Evolutionary conservation across 2,329 filamentous ascomycete species (phyloP).

Genomic region (Fusarium ambrosium): DNA sequence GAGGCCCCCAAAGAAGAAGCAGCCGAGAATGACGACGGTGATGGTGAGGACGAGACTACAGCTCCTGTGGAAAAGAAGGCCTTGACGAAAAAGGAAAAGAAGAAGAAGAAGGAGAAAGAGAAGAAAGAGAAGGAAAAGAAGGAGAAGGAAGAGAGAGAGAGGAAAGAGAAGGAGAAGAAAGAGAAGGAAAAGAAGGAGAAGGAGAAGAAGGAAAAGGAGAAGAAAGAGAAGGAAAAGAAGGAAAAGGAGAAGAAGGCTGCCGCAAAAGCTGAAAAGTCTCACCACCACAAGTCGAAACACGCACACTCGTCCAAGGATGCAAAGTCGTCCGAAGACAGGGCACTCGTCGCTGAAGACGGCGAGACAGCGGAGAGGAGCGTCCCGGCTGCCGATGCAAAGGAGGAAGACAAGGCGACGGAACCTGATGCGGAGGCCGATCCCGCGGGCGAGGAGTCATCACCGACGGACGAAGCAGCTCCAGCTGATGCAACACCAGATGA

Average conservation of each 20-base stretch:
- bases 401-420: slow-evolving; percentile 18
- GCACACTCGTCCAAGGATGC: slow-evolving; percentile 30
- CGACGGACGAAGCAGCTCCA: background rate
- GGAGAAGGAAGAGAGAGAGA: slow-evolving; percentile 60
- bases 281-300: slow-evolving; percentile 40
- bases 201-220: slow-evolving; percentile 35
- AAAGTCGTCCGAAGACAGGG: slow-evolving; percentile 14
- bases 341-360: background rate
- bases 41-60: slow-evolving; percentile 28
- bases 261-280: slow-evolving; percentile 36
- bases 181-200: slow-evolving; percentile 39
- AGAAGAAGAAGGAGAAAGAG: slow-evolving; percentile 34
- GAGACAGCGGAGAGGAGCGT: slow-evolving; percentile 14
- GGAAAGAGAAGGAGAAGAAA: slow-evolving; percentile 38
- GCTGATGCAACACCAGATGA: background rate
- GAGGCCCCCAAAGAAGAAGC: background rate
- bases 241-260: slow-evolving; percentile 37
- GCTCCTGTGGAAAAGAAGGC: slow-evolving; percentile 21
- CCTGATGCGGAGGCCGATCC: slow-evolving; percentile 16
- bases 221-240: slow-evolving; percentile 33
- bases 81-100: slow-evolving; percentile 28
- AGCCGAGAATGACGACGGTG: slow-evolving; percentile 22
- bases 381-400: slow-evolving; percentile 1
- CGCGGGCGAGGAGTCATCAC: background rate
- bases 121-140: slow-evolving; percentile 37